phyloP scores from a whole-genome alignment of 2,329 filamentous ascomycete genomes.

The Ophioceras dolichostomum region DNA sequence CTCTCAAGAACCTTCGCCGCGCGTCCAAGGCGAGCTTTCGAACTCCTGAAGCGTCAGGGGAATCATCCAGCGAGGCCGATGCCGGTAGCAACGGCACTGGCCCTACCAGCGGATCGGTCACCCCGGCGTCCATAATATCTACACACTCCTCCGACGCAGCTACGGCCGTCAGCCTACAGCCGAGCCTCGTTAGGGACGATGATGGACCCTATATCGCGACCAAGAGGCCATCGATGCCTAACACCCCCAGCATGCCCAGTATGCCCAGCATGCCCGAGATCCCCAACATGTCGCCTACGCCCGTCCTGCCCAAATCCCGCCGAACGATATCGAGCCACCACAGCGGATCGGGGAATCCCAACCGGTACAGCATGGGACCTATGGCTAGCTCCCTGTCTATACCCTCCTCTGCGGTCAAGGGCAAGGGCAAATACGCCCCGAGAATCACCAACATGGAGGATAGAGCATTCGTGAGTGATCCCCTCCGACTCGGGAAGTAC shows the following conservation, averaged over 20 bases:
- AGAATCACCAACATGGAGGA: constrained; percentile 68
- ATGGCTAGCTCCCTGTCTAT: too few relatives aligned
- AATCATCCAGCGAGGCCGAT: constrained; percentile 47
- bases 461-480: constrained; percentile 63
- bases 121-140: constrained; percentile 58
- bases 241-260: too few relatives aligned
- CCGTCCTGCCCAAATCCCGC: too few relatives aligned
- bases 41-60: constrained; percentile 43
- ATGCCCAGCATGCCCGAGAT: too few relatives aligned
- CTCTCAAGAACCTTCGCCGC: constrained; percentile 58
- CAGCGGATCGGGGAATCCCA: constrained; percentile 23
- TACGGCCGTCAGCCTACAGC: constrained; percentile 52
- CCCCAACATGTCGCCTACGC: too few relatives aligned
- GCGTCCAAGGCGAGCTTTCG: constrained; percentile 66
- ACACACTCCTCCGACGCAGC: constrained; percentile 53
- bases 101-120: constrained; percentile 56
- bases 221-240: too few relatives aligned
- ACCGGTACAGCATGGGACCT: constrained; percentile 53
- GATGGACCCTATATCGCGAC: constrained; percentile 6
- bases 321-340: too few relatives aligned
- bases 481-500: too few relatives aligned
- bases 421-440: constrained; percentile 54
- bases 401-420: too few relatives aligned
- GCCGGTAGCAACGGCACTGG: constrained; percentile 45
- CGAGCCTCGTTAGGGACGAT: constrained; percentile 16